Percentiles rank a stretch among this genome's conserved stretches.
Conservation (phyloP, 257 asterid genomes). For the Capsicum pubescens region DNA sequence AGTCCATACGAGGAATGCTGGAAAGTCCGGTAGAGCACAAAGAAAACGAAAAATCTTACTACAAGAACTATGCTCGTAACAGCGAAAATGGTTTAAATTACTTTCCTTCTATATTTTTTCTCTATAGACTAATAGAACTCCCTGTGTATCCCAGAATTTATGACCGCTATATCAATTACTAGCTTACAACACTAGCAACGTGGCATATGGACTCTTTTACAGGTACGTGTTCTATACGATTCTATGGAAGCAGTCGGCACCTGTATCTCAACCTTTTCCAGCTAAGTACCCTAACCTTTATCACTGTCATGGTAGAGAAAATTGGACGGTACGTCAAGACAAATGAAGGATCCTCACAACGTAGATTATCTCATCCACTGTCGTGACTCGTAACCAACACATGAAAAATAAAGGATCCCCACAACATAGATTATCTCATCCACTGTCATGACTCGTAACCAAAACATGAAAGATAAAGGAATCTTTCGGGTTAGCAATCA, state of each 20-base stretch:
- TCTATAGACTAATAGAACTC: no score
- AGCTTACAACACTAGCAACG: neutral
- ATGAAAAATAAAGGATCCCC: neutral
- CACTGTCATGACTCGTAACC: neutral
- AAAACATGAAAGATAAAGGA: neutral
- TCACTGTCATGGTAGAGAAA: neutral
- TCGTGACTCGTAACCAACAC: slow-evolving; percentile 1
- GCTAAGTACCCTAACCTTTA: neutral
- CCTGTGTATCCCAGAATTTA: no score
- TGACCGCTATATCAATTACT: no score
- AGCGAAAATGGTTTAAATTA: neutral
- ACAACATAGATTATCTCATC: neutral
- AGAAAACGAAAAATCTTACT: neutral
- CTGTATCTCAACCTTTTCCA: neutral
- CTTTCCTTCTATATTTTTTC: no score
- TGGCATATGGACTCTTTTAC: neutral
- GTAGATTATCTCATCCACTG: neutral
- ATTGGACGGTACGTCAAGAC: neutral
- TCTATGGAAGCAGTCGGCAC: neutral
- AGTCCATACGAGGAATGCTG: neutral
- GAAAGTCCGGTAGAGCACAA: neutral
- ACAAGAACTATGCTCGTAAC: neutral
- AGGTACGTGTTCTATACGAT: neutral
- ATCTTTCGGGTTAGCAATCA: neutral
- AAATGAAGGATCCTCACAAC: neutral